Evolutionary conservation across 2,329 filamentous ascomycete species (phyloP), one percentile per base, ranked within the genome.

Genomic region (Aureobasidium sp.): DNA sequence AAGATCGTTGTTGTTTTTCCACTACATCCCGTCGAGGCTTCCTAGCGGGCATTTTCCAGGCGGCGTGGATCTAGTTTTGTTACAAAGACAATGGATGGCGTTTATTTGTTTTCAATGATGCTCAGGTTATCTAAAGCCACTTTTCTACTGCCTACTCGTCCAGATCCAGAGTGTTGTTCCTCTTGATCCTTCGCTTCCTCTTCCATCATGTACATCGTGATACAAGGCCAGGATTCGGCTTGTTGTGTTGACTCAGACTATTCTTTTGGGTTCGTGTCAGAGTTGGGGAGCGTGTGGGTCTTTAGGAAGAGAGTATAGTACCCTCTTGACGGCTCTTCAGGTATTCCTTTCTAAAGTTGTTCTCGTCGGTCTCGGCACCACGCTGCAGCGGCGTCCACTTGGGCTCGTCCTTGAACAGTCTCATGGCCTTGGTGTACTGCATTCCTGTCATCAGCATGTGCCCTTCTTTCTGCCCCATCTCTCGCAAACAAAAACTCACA

Each of bases 381-480:
- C 94, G 85, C 78, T 96, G 96, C 67, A 99, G 76, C 15, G 94
- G 89, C 39, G 91, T 97, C 94, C 94, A 99, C 77, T 97, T 97
- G 37, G 94, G 94, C 76, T 97, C 92, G 67, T 97, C 94, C 78
- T 97, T 92, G 83, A 97, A 99, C 57, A 99, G 81, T 62, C 94
- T 84, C 90, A 97, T 93, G 15, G 94, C 94, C 72, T 95, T 90
- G 67, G 96, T 90, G 72, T 93, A 97, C 92, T 97, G 68, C 33
- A 31, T 52, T 59, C 14, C 22, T 14, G 5, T 39, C 1, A 31
- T 58, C 29, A 58, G 42, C 42, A 47, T n/a, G 3, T 44, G 6
- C 6, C 15, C 24, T 19, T 17, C 31, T 19, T 15, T 27, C 8
- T 29, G 12, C 9, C 54, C 4, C 31, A 5, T n/a, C 14, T n/a